phyloP scores from a whole-genome alignment of 2,329 filamentous ascomycete genomes.

The Fusarium floridanum region DNA sequence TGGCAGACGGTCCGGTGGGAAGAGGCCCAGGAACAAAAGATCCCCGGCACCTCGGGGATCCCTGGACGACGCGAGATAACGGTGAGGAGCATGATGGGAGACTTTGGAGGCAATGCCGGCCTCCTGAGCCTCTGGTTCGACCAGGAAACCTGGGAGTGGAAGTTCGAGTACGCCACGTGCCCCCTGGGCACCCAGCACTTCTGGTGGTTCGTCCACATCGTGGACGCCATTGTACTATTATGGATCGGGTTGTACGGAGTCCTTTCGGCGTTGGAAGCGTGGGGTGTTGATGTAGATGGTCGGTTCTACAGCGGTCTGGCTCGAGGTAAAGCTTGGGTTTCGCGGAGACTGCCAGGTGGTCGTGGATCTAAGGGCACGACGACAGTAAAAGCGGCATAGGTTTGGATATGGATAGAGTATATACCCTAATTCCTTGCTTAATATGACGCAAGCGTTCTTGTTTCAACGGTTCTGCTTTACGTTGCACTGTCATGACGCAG shows the following conservation, averaged over 20 bases:
- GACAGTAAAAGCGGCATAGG: constrained; percentile 28
- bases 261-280: constrained; percentile 43
- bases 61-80: constrained; percentile 89
- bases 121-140: constrained; percentile 94
- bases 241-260: constrained; percentile 45
- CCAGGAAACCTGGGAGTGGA: constrained; percentile 78
- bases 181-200: constrained; percentile 86
- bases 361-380: constrained; percentile 30
- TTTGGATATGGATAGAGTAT: constrained; percentile 39
- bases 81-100: constrained; percentile 98
- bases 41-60: constrained; percentile 58
- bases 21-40: constrained; percentile 55
- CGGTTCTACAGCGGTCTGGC: constrained; percentile 36
- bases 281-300: constrained; percentile 54
- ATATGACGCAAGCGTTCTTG: constrained; percentile 36
- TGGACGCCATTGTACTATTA: constrained; percentile 68
- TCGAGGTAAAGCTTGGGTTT: constrained; percentile 27
- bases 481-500: not conserved
- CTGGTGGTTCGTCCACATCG: constrained; percentile 91
- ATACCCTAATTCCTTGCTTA: constrained; percentile 12
- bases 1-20: constrained; percentile 66
- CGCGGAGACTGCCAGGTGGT: constrained; percentile 4
- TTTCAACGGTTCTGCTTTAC: constrained; percentile 13
- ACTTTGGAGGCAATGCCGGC: constrained; percentile 91
- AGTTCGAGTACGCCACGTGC: constrained; percentile 83